Evolutionary conservation across 306 rosid genomes (phyloP).

Genomic region (Fragaria iinumae): DNA sequence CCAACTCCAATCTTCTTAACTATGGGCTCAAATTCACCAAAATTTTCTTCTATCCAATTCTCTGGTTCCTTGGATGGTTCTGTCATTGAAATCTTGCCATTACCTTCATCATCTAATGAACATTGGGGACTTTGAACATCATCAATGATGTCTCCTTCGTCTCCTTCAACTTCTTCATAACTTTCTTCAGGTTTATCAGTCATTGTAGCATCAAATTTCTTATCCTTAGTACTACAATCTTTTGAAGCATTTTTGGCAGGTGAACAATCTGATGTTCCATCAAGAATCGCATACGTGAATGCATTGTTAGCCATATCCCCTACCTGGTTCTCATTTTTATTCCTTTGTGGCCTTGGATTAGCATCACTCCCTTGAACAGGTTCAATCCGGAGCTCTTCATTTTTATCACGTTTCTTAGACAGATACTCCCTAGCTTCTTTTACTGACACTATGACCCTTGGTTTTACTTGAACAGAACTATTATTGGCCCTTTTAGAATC

Average conservation of each 20-base stretch:
- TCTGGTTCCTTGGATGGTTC: constrained; percentile 40
- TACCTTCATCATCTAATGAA: constrained; percentile 40
- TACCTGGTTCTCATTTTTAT: constrained; percentile 23
- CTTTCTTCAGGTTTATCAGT: constrained; percentile 30
- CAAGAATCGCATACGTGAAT: constrained; percentile 34
- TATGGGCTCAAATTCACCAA: constrained; percentile 75
- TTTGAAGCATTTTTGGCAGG: constrained; percentile 30
- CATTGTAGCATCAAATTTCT: constrained; percentile 32
- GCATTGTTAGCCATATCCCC: constrained; percentile 29
- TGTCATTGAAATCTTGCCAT: constrained; percentile 26
- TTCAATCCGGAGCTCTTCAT: constrained; percentile 27
- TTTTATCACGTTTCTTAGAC: constrained; percentile 43
- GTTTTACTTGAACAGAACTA: constrained; percentile 39
- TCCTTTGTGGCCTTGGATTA: constrained; percentile 36
- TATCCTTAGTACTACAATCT: constrained; percentile 39
- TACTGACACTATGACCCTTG: constrained; percentile 70
- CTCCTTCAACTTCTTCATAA: background rate
- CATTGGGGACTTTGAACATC: constrained; percentile 34
- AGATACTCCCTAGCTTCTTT: constrained; percentile 89
- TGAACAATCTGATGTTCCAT: constrained; percentile 38
- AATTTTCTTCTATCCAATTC: constrained; percentile 73
- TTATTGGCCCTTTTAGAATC: constrained; percentile 35
- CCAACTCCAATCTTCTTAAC: constrained; percentile 71
- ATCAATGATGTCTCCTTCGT: constrained; percentile 8
- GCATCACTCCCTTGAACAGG: constrained; percentile 25